A percentile compares a stretch with the other conserved stretches of the same genome.
Evolutionary conservation across 2,329 filamentous ascomycete species (phyloP).

Genomic region (Penicillium sp.): DNA sequence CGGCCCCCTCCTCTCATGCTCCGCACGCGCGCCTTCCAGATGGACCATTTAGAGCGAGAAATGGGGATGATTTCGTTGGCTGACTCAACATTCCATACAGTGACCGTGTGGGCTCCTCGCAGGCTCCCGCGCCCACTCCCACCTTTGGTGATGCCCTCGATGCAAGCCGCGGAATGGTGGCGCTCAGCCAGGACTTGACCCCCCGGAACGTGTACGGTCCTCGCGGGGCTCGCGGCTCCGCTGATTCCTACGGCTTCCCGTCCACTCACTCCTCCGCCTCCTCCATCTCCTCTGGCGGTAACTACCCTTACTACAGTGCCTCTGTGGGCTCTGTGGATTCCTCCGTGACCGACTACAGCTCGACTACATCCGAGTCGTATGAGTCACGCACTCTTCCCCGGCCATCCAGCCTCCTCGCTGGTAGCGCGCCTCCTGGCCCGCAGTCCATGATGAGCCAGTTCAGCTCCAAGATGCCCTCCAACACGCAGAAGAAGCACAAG

Average conservation of each 20-base stretch:
- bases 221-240: constrained; percentile 67
- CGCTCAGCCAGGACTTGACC: constrained; percentile 89
- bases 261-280: constrained; percentile 88
- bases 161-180: constrained; percentile 90
- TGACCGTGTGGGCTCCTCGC: constrained; percentile 40
- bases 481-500: constrained; percentile 98
- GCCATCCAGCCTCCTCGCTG: constrained; percentile 66
- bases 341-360: constrained; percentile 90
- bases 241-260: constrained; percentile 90
- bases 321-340: constrained; percentile 70
- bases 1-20: not conserved
- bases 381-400: constrained; percentile 85
- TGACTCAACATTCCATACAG: constrained; percentile 26
- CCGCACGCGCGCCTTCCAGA: not conserved
- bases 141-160: constrained; percentile 88
- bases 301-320: constrained; percentile 83
- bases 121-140: constrained; percentile 58
- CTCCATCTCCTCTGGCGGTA: constrained; percentile 81
- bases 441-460: constrained; percentile 99
- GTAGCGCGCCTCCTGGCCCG: constrained; percentile 74
- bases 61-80: constrained; percentile 1
- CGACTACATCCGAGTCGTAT: constrained; percentile 78
- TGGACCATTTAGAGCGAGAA: not conserved
- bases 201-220: constrained; percentile 85
- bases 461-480: constrained; percentile 92